Evolutionary conservation across 2,329 filamentous ascomycete species (phyloP).

Genomic region (Arthroderma sp.): DNA sequence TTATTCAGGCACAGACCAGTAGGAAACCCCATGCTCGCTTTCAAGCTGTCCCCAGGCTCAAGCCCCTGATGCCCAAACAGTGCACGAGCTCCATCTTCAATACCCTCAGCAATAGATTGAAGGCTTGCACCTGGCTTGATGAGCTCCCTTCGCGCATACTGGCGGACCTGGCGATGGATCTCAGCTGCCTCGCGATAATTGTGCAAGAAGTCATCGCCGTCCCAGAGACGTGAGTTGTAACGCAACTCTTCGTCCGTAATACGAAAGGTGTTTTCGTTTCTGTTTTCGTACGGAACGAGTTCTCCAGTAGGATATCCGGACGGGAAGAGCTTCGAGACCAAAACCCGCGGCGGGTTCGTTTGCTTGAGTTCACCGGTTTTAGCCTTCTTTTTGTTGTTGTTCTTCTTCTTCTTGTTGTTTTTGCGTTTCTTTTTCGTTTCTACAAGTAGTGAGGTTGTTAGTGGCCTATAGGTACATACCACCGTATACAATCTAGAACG

Average conservation of each 20-base stretch:
- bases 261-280: slow-evolving; percentile 32
- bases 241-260: slow-evolving; percentile 37
- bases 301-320: slow-evolving; percentile 35
- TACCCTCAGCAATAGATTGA: slow-evolving; percentile 38
- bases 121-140: slow-evolving; percentile 40
- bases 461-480: background rate
- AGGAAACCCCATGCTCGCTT: slow-evolving; percentile 43
- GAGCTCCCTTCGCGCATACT: slow-evolving; percentile 33
- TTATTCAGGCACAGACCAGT: slow-evolving; percentile 43
- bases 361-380: slow-evolving; percentile 19
- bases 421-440: slow-evolving; percentile 35
- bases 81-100: slow-evolving; percentile 42
- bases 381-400: slow-evolving; percentile 22
- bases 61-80: slow-evolving; percentile 40
- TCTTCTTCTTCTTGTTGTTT: slow-evolving; percentile 33
- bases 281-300: slow-evolving; percentile 27
- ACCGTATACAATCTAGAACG: background rate
- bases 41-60: slow-evolving; percentile 38
- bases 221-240: slow-evolving; percentile 25
- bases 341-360: slow-evolving; percentile 35
- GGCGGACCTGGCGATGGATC: slow-evolving; percentile 42
- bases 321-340: slow-evolving; percentile 34
- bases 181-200: slow-evolving; percentile 46
- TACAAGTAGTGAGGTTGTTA: slow-evolving; percentile 7
- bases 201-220: slow-evolving; percentile 37